These are phyloP conservation scores for Penicillium sp. DNA, from an alignment of 2,329 filamentous ascomycete genomes.

Conservation along the genomic window DNA sequence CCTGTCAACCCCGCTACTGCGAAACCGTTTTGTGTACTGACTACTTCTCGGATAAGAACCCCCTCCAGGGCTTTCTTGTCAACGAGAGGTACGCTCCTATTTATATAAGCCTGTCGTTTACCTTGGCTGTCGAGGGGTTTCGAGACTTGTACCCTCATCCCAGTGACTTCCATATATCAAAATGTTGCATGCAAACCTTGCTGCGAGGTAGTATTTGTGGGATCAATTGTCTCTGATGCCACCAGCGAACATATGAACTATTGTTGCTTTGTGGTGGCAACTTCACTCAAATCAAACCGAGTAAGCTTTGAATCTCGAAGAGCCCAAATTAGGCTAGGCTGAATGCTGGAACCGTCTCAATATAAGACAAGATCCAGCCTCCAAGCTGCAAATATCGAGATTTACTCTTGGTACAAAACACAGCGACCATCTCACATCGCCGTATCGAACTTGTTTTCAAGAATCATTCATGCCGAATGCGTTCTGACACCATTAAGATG, in stretches of 20 bases:
- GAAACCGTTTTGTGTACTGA: background rate
- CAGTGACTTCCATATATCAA: background rate
- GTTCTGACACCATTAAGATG: background rate
- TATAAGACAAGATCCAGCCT: background rate
- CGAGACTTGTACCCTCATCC: background rate
- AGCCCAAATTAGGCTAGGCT: background rate
- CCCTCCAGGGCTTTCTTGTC: background rate
- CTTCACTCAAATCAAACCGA: background rate
- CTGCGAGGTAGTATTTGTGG: slow-evolving; percentile 5
- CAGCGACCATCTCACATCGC: background rate
- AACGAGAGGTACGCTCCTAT: background rate
- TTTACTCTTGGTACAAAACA: too few relatives aligned
- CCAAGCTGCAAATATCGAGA: background rate
- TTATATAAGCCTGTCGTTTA: background rate
- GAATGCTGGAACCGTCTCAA: background rate
- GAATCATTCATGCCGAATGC: background rate
- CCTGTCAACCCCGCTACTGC: background rate
- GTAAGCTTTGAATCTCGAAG: background rate
- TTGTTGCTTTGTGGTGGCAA: background rate
- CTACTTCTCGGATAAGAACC: background rate
- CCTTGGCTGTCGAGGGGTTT: background rate
- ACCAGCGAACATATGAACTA: background rate
- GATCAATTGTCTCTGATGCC: background rate
- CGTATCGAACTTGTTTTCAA: background rate
- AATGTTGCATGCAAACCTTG: slow-evolving; percentile 2